Evolutionary conservation across 305 asterid species (phyloP), one percentile per base, ranked within the genome.

Genomic region (Plantago lanceolata): DNA sequence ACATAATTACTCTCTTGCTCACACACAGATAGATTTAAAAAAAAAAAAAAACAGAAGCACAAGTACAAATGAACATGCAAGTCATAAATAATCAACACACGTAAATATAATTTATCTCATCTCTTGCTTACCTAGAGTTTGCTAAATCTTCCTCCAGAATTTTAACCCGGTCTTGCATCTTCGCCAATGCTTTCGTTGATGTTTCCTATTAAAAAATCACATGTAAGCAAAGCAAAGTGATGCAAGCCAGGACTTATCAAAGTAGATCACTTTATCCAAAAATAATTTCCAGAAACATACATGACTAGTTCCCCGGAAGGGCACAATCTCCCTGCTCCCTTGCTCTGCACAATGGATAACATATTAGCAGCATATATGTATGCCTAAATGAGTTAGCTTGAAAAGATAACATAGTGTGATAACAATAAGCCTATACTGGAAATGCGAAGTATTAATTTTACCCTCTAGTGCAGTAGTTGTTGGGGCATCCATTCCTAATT

Each of bases 91-190:
- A 37, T 37, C 44, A 9, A 8, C 44, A 37, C 12, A 8, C 13
- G 13, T 37, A 8, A 0, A 37, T 9, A 8, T 37, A 14, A 13
- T 6, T 37, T 37, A 37, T n/a, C n/a, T n/a, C n/a, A n/a, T n/a
- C n/a, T n/a, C n/a, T n/a, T n/a, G n/a, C n/a, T 61, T 66, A 85
- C 97, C 91, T 82, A 52, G 83, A 84, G 73, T 74, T 83, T 19
- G 82, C 74, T 20, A 75, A 53, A 26, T 87, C 97, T 60, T 85
- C 97, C 79, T 90, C 97, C 57, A 90, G 86, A 67, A 40, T 65
- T 72, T 82, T 90, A 68, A 84, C 67, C 52, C 84, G 93, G 73
- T 87, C 83, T 21, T 76, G 85, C 71, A 70, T 81, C 67, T 75
- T 83, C 63, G 61, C 73, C 44, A 82, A 65, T 6, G 80, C 61